phyloP scores from a whole-genome alignment of 805 yeast species.

The Nakazawaea laoshanensis region DNA sequence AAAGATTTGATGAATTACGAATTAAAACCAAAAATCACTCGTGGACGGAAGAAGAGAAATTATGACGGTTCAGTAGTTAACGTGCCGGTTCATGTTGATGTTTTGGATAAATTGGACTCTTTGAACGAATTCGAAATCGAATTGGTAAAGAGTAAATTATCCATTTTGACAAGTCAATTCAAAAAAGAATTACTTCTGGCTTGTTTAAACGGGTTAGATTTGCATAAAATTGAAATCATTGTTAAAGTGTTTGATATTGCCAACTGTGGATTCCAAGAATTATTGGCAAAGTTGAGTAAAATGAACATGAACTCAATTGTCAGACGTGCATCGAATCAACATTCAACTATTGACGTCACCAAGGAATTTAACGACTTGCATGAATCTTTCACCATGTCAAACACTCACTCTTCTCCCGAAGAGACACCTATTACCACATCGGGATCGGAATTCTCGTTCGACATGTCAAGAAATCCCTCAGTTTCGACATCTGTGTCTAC shows the following conservation, averaged over 20 bases:
- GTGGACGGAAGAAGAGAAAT: slow-evolving; percentile 10
- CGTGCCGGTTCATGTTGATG: too few species aligned
- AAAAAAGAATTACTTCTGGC: slow-evolving; percentile 2
- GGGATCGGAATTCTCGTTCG: slow-evolving; percentile 1
- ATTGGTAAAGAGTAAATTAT: slow-evolving; percentile 4
- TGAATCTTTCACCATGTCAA: slow-evolving; percentile 5
- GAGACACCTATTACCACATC: background rate
- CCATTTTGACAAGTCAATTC: slow-evolving; percentile 1
- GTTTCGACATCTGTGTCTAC: slow-evolving; percentile 1
- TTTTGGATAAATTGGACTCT: background rate
- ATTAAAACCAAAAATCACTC: slow-evolving; percentile 6
- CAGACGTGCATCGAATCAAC: too few species aligned
- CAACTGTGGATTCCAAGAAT: background rate
- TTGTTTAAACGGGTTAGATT: background rate
- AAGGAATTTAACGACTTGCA: slow-evolving; percentile 9
- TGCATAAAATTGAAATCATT: background rate
- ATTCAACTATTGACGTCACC: slow-evolving; percentile 5
- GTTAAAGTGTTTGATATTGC: background rate
- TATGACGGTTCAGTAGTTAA: too few species aligned
- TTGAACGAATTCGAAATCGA: slow-evolving; percentile 3
- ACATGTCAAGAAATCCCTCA: slow-evolving; percentile 9
- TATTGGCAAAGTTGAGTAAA: background rate
- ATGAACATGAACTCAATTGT: too few species aligned
- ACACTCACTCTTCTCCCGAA: slow-evolving; percentile 1
- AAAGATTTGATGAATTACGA: slow-evolving; percentile 5